phyloP scores from a whole-genome alignment of 345 rosid species.

The Lepidium didymum region DNA sequence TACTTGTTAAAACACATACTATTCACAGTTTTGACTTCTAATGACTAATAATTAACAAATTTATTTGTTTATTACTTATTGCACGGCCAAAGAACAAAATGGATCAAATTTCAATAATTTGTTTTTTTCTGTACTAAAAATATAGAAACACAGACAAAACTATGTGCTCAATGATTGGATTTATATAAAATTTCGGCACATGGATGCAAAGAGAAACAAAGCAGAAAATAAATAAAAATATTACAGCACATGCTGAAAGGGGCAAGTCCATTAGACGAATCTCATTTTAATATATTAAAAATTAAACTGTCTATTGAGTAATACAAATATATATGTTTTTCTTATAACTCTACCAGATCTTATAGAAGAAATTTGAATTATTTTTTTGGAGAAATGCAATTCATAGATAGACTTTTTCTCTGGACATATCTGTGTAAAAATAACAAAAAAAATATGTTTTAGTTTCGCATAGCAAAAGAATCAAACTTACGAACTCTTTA shows the following conservation, averaged over 20 bases:
- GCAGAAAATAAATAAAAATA: neutral
- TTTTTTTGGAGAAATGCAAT: too few species aligned
- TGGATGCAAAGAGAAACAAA: neutral
- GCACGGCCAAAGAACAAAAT: neutral
- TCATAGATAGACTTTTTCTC: too few species aligned
- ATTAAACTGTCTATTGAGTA: neutral
- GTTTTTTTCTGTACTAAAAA: neutral
- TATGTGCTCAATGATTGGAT: neutral
- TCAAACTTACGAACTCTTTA: too few species aligned
- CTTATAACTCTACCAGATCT: too few species aligned
- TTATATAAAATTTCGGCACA: neutral
- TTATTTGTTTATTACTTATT: neutral
- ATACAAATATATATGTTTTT: neutral
- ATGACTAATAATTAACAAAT: neutral
- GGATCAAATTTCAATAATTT: neutral
- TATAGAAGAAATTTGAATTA: too few species aligned
- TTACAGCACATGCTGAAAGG: conserved; percentile 6
- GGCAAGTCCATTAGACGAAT: neutral
- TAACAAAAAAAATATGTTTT: too few species aligned
- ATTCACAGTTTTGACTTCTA: neutral
- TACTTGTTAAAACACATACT: neutral
- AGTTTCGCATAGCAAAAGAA: too few species aligned
- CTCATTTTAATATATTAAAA: neutral
- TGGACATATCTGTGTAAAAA: too few species aligned
- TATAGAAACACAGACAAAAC: neutral